Evolutionary conservation across 2,329 filamentous ascomycete species (phyloP), one percentile per base, ranked within the genome.

Genomic region (Colletotrichum kahawae): DNA sequence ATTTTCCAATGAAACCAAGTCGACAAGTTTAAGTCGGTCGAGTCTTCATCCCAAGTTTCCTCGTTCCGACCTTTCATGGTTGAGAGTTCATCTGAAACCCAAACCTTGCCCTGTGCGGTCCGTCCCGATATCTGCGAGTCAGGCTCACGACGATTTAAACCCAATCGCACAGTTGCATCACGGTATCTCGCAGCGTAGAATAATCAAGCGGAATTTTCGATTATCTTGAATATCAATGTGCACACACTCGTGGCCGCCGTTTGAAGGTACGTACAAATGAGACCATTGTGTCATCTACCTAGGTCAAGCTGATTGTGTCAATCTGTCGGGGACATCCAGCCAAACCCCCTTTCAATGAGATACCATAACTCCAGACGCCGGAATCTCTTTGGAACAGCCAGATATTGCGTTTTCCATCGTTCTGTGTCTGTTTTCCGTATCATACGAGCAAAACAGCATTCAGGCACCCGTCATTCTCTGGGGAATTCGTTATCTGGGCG

Each of bases 401-500:
- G 1, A 57, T 5, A 27, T 16, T 18, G 14, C 43, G 2, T 8
- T 1, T 13, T 3, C 13, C 14, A 12, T 10, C 18, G 14, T 56
- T 4, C 4, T 63, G 4, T 3, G 33, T 2, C 63, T 33, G n/a
- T 62, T 34, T n/a, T 8, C 16, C 18, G 7, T 8, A 34, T 33
- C 4, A 75, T n/a, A 67, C 56, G 14, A 75, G 56, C 72, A 74
- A 33, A 4, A 74, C 60, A 5, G 83, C 85, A 78, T 88, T 88
- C 74, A 88, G 82, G 76, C 86, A 87, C 24, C 86, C 86, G 24
- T 24, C n/a, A n/a, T n/a, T n/a, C n/a, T n/a, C n/a, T n/a, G n/a
- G n/a, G n/a, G n/a, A n/a, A n/a, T n/a, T 67, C 27, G 89, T 89
- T 57, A 95, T 89, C 84, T 95, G 94, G 9, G 94, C 94, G 86